Base-by-base conservation (phyloP, 202 grass and related monocot genomes). In the Alloteropsis angusta region DNA sequence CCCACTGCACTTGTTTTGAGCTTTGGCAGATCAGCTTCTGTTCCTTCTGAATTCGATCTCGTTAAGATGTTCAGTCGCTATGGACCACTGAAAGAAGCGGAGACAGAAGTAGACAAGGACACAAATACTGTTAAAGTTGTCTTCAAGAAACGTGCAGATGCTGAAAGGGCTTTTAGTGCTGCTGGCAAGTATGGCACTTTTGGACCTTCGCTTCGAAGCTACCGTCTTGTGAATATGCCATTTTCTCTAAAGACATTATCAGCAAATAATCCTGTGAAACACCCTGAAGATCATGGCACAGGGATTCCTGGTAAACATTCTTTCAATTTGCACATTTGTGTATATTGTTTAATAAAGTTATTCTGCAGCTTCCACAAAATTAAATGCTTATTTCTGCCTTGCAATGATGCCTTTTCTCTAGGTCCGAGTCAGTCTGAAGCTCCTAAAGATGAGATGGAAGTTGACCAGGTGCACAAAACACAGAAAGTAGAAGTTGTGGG, bases 1-100 rank as follows among this genome's bases (percentile, higher is more conserved):
- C 95, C 95, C 50, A 98, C 89, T 49, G 92, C 91, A 49, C 89
- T 97, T 82, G 62, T 97, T 84, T 83, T 98, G 82, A 93, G 57
- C 61, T 95, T 98, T 86, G 88, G 81, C 26, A 84, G 82, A 71
- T 89, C 89, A 53, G 82, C 69, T 78, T 50, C 44, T 74, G 57
- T 98, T 85, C 95, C 89, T 74, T 93, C 95, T 72, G 85, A 90
- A 75, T 79, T 44, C 36, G 78, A 90, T 85, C 87, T 98, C 22
- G 76, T 90, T 72, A 94, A 91, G 81, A 98, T 76, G 81, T 98
- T 94, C 6, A 77, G 92, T 85, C 85, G 85, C 36, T 92, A 92
- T 88, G 95, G 95, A n/a, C 89, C 95, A 39, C 79, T 94, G 17
- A 94, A 90, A 90, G 87, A 92, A 88, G 37, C 80, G 3, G 87